Conservation (phyloP, 257 asterid genomes). For the Przewalskia tangutica region DNA sequence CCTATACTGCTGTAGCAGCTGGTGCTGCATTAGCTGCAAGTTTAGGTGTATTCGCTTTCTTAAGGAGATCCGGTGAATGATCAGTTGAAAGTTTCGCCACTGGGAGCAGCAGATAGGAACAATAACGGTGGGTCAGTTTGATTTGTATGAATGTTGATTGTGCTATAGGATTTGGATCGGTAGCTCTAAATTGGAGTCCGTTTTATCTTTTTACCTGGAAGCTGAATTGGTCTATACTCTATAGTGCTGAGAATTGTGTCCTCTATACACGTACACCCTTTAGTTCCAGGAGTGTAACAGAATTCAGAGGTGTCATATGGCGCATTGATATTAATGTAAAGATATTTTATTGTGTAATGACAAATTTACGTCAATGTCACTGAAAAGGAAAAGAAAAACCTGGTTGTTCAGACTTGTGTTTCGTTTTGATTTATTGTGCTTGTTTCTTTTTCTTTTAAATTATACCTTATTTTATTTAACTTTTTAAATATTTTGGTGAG, state of each 20-base stretch:
- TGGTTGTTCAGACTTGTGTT: neutral
- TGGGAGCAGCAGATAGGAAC: neutral
- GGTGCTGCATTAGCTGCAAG: slow-evolving; percentile 86
- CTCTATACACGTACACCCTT: neutral
- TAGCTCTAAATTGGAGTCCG: neutral
- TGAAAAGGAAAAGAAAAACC: neutral
- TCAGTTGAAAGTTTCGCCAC: neutral
- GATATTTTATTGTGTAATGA: neutral
- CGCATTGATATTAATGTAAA: neutral
- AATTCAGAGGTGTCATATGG: neutral
- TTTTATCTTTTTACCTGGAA: neutral
- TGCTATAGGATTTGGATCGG: neutral
- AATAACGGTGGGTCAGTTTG: neutral
- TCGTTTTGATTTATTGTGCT: neutral
- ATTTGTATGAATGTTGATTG: neutral
- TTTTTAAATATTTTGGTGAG: neutral
- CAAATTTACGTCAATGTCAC: neutral
- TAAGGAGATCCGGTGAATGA: slow-evolving; percentile 44
- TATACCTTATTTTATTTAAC: no score
- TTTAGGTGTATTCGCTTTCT: slow-evolving; percentile 58
- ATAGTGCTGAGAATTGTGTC: neutral
- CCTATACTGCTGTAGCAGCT: slow-evolving; percentile 74
- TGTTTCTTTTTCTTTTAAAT: neutral
- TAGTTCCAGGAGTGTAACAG: neutral
- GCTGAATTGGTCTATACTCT: neutral